Evolutionary conservation across 208 protist species (phyloP).

Genomic region (Angomonas deanei): DNA sequence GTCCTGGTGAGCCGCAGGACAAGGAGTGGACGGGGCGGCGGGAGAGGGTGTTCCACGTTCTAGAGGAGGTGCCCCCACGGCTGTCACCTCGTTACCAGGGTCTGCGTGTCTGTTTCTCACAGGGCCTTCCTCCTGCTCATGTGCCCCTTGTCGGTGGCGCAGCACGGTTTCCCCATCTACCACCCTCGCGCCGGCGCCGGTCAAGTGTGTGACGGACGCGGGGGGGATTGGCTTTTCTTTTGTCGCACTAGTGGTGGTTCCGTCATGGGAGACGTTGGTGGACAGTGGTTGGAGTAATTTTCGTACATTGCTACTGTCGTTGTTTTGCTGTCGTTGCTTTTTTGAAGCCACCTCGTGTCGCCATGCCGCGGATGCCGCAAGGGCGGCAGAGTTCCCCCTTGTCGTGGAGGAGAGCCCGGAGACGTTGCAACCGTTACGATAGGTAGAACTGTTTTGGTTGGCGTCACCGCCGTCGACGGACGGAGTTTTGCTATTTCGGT

Average conservation of each 20-base stretch:
- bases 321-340: not conserved
- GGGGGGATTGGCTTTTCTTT: not conserved
- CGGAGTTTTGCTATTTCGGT: too few species aligned
- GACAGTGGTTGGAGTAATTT: not conserved
- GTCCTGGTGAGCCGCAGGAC: too few species aligned
- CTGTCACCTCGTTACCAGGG: too few species aligned
- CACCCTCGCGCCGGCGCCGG: not conserved
- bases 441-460: not conserved
- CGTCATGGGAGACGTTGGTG: not conserved
- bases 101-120: too few species aligned
- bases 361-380: not conserved
- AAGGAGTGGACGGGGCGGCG: too few species aligned
- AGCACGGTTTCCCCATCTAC: not conserved
- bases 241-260: too few species aligned
- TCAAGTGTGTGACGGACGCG: not conserved
- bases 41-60: too few species aligned
- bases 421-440: too few species aligned
- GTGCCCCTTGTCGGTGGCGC: too few species aligned
- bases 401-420: too few species aligned
- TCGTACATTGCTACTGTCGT: not conserved
- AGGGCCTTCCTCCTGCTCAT: too few species aligned
- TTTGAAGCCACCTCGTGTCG: not conserved
- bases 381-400: constrained; percentile 1
- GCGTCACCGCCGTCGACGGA: not conserved
- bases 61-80: too few species aligned